phyloP scores from a whole-genome alignment of 306 rosid genomes.

The Sophora flavescens region DNA sequence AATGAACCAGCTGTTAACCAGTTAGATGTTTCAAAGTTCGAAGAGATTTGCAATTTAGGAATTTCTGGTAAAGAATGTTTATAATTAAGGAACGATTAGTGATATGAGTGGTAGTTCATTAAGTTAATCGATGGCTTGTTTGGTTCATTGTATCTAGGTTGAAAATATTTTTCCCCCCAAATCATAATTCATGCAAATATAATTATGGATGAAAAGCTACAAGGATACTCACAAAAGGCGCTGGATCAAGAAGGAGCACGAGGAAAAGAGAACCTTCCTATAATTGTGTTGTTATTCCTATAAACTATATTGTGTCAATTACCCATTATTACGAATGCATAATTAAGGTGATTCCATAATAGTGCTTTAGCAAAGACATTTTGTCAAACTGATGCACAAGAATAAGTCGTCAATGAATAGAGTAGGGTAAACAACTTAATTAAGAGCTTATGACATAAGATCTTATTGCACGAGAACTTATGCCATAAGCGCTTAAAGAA shows the following conservation, averaged over 20 bases:
- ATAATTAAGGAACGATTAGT: background rate
- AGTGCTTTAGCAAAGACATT: background rate
- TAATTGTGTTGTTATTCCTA: background rate
- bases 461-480: too few species aligned
- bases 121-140: background rate
- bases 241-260: background rate
- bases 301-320: background rate
- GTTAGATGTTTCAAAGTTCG: background rate
- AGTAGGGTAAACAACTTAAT: too few species aligned
- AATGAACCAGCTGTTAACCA: background rate
- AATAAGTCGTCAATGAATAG: background rate
- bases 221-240: background rate
- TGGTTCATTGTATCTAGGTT: background rate
- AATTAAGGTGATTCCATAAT: background rate
- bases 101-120: background rate
- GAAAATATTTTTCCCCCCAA: background rate
- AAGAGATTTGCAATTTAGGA: background rate
- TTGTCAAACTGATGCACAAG: background rate
- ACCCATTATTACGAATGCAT: background rate
- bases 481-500: too few species aligned
- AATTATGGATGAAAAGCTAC: background rate
- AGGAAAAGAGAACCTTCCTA: background rate
- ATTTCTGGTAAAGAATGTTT: background rate
- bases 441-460: too few species aligned
- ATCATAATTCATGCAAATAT: background rate